phyloP scores from a whole-genome alignment of 225 moss, liverwort and hornwort species.

The Physcomitrium patens region DNA sequence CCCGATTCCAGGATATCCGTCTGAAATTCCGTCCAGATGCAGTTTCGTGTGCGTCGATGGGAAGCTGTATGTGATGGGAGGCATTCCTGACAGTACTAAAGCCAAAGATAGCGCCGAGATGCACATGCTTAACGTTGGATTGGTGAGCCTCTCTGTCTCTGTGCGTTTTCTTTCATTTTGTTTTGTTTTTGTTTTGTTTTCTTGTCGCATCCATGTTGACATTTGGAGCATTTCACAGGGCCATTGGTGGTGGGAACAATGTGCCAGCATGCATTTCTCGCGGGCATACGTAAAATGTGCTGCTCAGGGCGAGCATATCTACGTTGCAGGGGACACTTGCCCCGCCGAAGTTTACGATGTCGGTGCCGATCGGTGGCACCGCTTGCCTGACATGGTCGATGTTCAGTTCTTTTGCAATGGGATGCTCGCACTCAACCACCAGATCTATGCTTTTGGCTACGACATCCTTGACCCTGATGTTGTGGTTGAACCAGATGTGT shows the following conservation, averaged over 20 bases:
- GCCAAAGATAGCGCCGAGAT: slow-evolving; percentile 45
- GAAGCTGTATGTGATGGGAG: slow-evolving; percentile 53
- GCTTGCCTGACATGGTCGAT: slow-evolving; percentile 56
- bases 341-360: slow-evolving; percentile 41
- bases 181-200: background rate
- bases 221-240: slow-evolving; percentile 52
- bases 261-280: slow-evolving; percentile 59
- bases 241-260: slow-evolving; percentile 59
- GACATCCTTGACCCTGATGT: slow-evolving; percentile 41
- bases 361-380: slow-evolving; percentile 18
- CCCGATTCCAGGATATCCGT: slow-evolving; percentile 39
- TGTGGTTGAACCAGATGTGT: background rate
- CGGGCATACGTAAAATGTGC: slow-evolving; percentile 54
- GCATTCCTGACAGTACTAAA: slow-evolving; percentile 48
- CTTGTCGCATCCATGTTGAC: background rate
- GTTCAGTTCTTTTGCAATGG: slow-evolving; percentile 60
- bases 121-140: slow-evolving; percentile 48
- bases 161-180: too few relatives aligned
- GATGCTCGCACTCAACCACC: slow-evolving; percentile 30
- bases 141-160: slow-evolving; percentile 20
- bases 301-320: slow-evolving; percentile 25
- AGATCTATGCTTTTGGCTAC: slow-evolving; percentile 38
- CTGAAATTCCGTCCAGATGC: slow-evolving; percentile 30
- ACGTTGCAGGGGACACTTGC: slow-evolving; percentile 50
- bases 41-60: slow-evolving; percentile 50